Evolutionary conservation across 495 filamentous ascomycete genomes (phyloP), one percentile per base, ranked within the genome.

Genomic region (Neurospora sp.): DNA sequence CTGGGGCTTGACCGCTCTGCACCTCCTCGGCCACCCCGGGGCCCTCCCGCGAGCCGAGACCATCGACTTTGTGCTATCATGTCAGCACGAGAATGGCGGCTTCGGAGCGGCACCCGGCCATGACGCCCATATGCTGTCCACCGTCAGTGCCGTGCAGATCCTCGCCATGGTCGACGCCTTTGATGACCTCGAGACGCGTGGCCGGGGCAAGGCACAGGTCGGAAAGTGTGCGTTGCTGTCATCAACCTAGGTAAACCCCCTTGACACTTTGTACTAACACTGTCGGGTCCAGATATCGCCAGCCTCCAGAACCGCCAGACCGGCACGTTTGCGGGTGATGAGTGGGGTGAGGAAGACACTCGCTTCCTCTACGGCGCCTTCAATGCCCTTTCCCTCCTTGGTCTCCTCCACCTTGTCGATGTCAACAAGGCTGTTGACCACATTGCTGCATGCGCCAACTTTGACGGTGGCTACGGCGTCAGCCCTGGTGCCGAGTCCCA

Each of bases 261-360:
- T 73, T 21, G 38, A 69, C 42, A 39, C 39, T 40, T 40, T 59
- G 48, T 71, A 74, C 69, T 73, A 62, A 78, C 74, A 42, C 21
- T 72, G 2, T n/a, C n/a, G 4, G 11, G n/a, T 45, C 45, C 76
- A 97, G 93, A 90, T 84, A 93, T 99, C 74, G 90, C 94, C 54
- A 82, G 83, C 71, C 86, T 97, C 71, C 96, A 99, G 78, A 89
- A 97, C 76, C 84, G 82, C 4, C 84, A 92, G 75, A 93, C 91
- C 36, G 96, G 96, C 73, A 92, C 90, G 2, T 98, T 99, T 79
- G 89, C 90, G 75, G 96, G 96, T 48, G 96, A 98, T 76, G 90
- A 97, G 81, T 99, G 94, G 94, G 96, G 96, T 10, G 96, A 99
- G 83, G 89, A 89, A 71, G 96, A 99, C 82, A 98, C 96, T 8